phyloP scores from a whole-genome alignment of 345 rosid species.

The Rubroshorea leprosula region DNA sequence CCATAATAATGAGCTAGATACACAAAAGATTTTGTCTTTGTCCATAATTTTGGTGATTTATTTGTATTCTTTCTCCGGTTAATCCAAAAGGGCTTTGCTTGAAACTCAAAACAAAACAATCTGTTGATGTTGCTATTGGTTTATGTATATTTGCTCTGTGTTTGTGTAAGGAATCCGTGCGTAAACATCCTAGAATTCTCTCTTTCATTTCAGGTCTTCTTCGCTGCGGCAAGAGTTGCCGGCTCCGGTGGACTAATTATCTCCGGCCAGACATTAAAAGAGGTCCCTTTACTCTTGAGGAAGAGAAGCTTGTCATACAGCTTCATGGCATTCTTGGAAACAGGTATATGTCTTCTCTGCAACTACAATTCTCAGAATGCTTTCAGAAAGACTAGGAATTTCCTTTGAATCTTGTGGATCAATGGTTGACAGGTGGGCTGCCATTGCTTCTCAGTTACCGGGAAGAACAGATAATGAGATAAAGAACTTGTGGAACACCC shows the following conservation, averaged over 20 bases:
- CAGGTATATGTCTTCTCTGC: slow-evolving; percentile 42
- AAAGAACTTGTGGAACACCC: slow-evolving; percentile 98
- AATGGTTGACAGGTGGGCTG: slow-evolving; percentile 70
- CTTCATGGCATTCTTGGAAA: slow-evolving; percentile 96
- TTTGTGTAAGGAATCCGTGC: too few relatives aligned
- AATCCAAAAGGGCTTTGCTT: too few relatives aligned
- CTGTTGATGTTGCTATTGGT: too few relatives aligned
- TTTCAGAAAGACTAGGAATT: neutral
- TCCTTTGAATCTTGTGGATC: neutral
- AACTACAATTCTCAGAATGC: too few relatives aligned
- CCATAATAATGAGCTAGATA: too few relatives aligned
- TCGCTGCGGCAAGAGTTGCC: slow-evolving; percentile 95
- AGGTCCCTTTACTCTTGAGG: slow-evolving; percentile 82
- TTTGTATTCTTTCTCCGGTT: too few relatives aligned
- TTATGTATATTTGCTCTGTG: too few relatives aligned
- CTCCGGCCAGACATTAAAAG: slow-evolving; percentile 93
- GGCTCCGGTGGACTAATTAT: slow-evolving; percentile 96
- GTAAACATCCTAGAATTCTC: too few relatives aligned
- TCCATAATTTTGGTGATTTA: neutral
- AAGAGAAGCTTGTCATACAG: slow-evolving; percentile 88
- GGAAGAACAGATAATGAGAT: slow-evolving; percentile 98
- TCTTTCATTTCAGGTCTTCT: slow-evolving; percentile 52
- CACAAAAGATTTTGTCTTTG: slow-evolving; percentile 3
- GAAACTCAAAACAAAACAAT: neutral
- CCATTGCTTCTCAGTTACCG: slow-evolving; percentile 90